Conservation (phyloP, 768 basidiomycete genomes). For the Termitomyces eurrhizus region DNA sequence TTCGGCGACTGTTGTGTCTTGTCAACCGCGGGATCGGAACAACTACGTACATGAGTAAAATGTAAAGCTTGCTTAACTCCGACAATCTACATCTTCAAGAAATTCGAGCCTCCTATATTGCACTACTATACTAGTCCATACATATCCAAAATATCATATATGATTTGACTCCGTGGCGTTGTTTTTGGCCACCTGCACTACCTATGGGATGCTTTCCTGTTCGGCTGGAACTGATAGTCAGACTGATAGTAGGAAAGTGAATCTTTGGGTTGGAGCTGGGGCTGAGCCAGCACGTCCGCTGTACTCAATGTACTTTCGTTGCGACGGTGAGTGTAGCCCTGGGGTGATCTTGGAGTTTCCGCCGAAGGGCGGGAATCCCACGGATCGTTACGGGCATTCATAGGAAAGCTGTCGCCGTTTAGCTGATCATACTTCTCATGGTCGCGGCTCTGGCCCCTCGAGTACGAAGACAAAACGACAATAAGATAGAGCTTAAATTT, state of each 20-base stretch:
- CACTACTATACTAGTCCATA: neutral
- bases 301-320: conserved; percentile 52
- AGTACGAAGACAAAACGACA: conserved; percentile 53
- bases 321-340: conserved; percentile 45
- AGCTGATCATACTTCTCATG: conserved; percentile 77
- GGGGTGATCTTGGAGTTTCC: conserved; percentile 27
- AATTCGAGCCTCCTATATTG: neutral
- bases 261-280: conserved; percentile 44
- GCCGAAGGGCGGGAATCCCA: conserved; percentile 64
- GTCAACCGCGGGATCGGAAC: neutral
- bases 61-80: neutral
- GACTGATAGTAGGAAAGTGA: conserved; percentile 26
- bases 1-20: neutral
- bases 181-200: conserved; percentile 9
- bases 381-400: conserved; percentile 62
- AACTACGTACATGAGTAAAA: neutral
- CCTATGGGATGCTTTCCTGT: conserved; percentile 16
- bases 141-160: neutral
- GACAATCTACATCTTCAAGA: neutral
- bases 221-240: conserved; percentile 21
- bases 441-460: conserved; percentile 69
- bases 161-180: conserved; percentile 5
- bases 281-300: conserved; percentile 51
- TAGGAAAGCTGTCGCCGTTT: conserved; percentile 62
- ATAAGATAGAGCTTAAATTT: conserved; percentile 44